phyloP scores from a whole-genome alignment of 768 basidiomycete species.

The Panaeolus cyanescens region DNA sequence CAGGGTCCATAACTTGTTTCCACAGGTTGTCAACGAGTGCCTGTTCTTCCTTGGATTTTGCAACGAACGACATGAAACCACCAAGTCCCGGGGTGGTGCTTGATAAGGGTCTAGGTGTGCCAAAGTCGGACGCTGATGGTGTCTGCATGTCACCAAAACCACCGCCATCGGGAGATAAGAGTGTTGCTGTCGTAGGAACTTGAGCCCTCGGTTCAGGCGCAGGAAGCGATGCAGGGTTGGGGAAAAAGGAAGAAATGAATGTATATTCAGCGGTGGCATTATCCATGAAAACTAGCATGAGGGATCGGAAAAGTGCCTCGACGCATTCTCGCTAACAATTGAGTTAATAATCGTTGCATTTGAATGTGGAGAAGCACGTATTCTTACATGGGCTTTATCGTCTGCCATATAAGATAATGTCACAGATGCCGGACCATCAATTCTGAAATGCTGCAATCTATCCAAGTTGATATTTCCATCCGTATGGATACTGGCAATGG shows the following conservation, averaged over 20 bases:
- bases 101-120: slow-evolving; percentile 24
- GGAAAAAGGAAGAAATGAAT: slow-evolving; percentile 87
- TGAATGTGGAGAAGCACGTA: background rate
- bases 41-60: slow-evolving; percentile 60
- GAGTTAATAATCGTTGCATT: background rate
- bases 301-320: slow-evolving; percentile 84
- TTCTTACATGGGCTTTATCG: slow-evolving; percentile 79
- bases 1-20: slow-evolving; percentile 94
- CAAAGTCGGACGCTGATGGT: slow-evolving; percentile 53
- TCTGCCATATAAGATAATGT: slow-evolving; percentile 89
- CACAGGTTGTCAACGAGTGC: slow-evolving; percentile 67
- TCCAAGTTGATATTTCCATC: slow-evolving; percentile 49
- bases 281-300: slow-evolving; percentile 90
- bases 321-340: slow-evolving; percentile 36
- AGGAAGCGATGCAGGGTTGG: slow-evolving; percentile 34
- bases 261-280: slow-evolving; percentile 92
- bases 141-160: slow-evolving; percentile 44
- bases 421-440: slow-evolving; percentile 74
- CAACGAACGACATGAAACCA: slow-evolving; percentile 33
- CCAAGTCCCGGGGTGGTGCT: slow-evolving; percentile 35
- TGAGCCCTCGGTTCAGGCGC: slow-evolving; percentile 35
- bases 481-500: slow-evolving; percentile 50
- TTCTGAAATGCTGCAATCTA: slow-evolving; percentile 65
- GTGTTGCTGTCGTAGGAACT: slow-evolving; percentile 35
- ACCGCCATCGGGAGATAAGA: slow-evolving; percentile 46